Conservation (phyloP, 371 early-diverging fungal species). For the Mucor mucedo region DNA sequence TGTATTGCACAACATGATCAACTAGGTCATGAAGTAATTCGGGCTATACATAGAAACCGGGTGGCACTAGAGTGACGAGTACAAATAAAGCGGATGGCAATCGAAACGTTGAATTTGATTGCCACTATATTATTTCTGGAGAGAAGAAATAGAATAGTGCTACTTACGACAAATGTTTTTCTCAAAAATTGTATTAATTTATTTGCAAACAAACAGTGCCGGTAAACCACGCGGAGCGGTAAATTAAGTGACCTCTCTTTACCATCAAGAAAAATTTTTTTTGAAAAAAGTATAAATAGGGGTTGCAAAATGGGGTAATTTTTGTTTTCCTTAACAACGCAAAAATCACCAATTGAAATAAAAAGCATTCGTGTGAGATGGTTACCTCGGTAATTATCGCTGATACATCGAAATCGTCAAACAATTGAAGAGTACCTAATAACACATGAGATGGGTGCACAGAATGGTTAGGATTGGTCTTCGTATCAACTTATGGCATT, state of each 20-base stretch:
- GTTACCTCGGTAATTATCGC: conserved; percentile 31
- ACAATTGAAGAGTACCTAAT: conserved; percentile 35
- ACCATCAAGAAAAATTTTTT: background rate
- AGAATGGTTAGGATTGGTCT: conserved; percentile 32
- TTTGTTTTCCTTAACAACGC: conserved; percentile 31
- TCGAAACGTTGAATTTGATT: too few relatives aligned
- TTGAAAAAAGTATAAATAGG: conserved; percentile 27
- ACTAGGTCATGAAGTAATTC: too few relatives aligned
- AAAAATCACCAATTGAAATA: conserved; percentile 35
- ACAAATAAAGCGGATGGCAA: too few relatives aligned
- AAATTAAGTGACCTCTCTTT: conserved; percentile 5
- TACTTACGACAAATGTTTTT: too few relatives aligned
- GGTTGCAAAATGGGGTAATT: conserved; percentile 12
- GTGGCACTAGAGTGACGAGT: too few relatives aligned
- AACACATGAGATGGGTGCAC: conserved; percentile 39
- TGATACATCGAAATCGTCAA: conserved; percentile 45
- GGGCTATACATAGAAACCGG: too few relatives aligned
- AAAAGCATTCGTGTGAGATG: conserved; percentile 48
- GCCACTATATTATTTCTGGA: too few relatives aligned
- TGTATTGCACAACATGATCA: too few relatives aligned
- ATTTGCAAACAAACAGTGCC: too few relatives aligned
- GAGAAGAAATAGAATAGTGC: too few relatives aligned
- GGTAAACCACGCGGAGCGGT: too few relatives aligned
- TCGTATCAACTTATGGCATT: conserved; percentile 36
- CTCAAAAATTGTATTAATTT: too few relatives aligned